Percentiles rank a stretch among this genome's conserved stretches.
Evolutionary conservation across 2,329 filamentous ascomycete species (phyloP).

Genomic region (Aspergillus puulaauensis): DNA sequence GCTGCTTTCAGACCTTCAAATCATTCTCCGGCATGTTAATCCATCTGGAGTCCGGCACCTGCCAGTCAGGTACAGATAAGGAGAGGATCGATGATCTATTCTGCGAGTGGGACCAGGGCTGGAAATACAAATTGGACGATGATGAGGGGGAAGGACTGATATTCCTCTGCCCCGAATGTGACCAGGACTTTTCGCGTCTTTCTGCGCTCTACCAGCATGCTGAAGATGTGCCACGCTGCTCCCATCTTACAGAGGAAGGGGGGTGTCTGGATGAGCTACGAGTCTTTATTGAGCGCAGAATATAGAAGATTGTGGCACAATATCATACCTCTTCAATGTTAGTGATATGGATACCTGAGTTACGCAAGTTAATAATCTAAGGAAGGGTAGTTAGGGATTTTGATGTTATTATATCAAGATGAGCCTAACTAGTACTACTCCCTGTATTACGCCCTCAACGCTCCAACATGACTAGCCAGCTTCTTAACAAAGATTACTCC

Average conservation of each 20-base stretch:
- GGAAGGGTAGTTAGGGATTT: too few relatives aligned
- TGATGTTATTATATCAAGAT: too few relatives aligned
- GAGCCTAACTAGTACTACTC: too few relatives aligned
- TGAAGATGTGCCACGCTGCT: slow-evolving; percentile 9
- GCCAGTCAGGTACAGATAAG: background rate
- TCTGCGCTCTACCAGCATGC: slow-evolving; percentile 15
- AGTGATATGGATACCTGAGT: too few relatives aligned
- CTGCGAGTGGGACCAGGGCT: slow-evolving; percentile 9
- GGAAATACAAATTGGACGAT: slow-evolving; percentile 7
- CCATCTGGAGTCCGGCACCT: slow-evolving; percentile 10
- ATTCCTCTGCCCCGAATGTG: slow-evolving; percentile 9
- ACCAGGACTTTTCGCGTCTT: slow-evolving; percentile 6
- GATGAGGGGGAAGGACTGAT: slow-evolving; percentile 4
- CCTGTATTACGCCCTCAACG: too few relatives aligned
- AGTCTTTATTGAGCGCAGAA: background rate
- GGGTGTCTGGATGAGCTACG: background rate
- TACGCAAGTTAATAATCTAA: too few relatives aligned
- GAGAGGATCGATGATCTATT: slow-evolving; percentile 11
- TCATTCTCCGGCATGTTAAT: slow-evolving; percentile 18
- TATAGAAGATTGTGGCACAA: too few relatives aligned
- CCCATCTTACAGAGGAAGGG: background rate
- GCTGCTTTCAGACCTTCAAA: slow-evolving; percentile 16
- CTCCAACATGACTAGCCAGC: too few relatives aligned
- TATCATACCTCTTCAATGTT: too few relatives aligned
- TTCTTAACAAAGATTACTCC: too few relatives aligned